Base-by-base conservation (phyloP, 345 rosid genomes). In the Salix suchowensis region DNA sequence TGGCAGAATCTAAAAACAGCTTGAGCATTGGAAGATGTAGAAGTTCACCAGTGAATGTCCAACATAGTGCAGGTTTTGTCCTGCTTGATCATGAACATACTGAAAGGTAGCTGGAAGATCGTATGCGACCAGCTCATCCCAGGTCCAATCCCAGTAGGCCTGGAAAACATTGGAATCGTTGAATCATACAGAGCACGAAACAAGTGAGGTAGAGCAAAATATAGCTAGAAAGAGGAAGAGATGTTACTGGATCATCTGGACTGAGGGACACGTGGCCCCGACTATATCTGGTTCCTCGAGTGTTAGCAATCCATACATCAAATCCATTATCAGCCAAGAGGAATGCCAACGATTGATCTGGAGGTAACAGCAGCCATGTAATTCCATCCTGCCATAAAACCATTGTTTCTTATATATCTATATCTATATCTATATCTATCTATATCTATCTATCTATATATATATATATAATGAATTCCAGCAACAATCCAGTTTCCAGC, bases 61-160 rank as follows among this genome's bases (percentile, higher is more conserved):
- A 77, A 86, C 84, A 67, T 83, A 84, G 78, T 85, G 91, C 71
- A 87, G 77, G 50, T 80, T 83, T 78, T 85, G 86, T 26, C 86
- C 85, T 0, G 89, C 81, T 32, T 77, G 84, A 65, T 78, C 73
- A 32, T 80, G 73, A 50, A 88, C 86, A 69, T 90, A 79, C 32
- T 81, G 74, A 44, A 86, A 64, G 21, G 79, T 75, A 14, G 89
- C 88, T 14, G 94, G 90, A 75, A 88, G 89, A 76, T 90, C 94
- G 62, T 67, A 82, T 13, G 86, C 76, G 26, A 61, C 86, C 71
- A 87, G 24, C 73, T 86, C 87, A 44, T 90, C 89, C 91, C 91
- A 87, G 0, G 94, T 68, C 91, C 94, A 90, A 26, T 83, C 69
- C 90, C 94, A 88, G 36, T 71, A 88, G 4, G 82, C 85, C 94